Evolutionary conservation across 140 eudicot species (phyloP), one percentile per base, ranked within the genome.

Genomic region (Ambrosia hybrid): DNA sequence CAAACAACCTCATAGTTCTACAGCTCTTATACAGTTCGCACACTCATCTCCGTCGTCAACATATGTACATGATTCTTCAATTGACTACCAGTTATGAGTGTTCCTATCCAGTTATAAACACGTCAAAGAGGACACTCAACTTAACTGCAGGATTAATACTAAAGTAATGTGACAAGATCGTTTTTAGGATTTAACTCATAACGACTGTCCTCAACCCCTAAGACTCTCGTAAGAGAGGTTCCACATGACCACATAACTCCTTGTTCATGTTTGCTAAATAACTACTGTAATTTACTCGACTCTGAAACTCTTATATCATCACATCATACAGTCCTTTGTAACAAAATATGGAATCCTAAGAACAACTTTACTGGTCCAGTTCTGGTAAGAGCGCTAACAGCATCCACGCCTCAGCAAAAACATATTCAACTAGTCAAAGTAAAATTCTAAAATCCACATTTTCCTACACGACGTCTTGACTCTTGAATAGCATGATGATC

Each of bases 41-140:
- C 65, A 49, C 12, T 41, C 37, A 30, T 65, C 49, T 65, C 37
- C 5, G 16, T 38, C 33, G 67, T 65, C 59, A 38, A 43, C 65
- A 66, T 74, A 37, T 17, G 55, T 73, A 66, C 37, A 21, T 41
- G 48, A 53, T 74, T 55, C 73, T 65, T 58, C 41, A 13, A 14
- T 6, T 33, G 33, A 30, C 58, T 45, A 53, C 58, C 51, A 15
- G 46, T 60, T 73, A 51, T 2, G 10, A 21, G 46, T 46, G 37
- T 72, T 72, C 3, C 37, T 6, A 1, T 37, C 36, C 63, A 7
- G 11, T 10, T 13, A 61, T 62, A 73, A 61, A 13, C 33, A 63
- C 5, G 33, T 57, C 68, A 71, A 71, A 21, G 33, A 57, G 41
- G 26, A 33, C 68, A 38, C 67, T 10, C 53, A 48, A 10, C 53